Evolutionary conservation across 805 yeast genomes (phyloP), one percentile per base, ranked within the genome.

Genomic region (Groenewaldozyma tartarivorans): DNA sequence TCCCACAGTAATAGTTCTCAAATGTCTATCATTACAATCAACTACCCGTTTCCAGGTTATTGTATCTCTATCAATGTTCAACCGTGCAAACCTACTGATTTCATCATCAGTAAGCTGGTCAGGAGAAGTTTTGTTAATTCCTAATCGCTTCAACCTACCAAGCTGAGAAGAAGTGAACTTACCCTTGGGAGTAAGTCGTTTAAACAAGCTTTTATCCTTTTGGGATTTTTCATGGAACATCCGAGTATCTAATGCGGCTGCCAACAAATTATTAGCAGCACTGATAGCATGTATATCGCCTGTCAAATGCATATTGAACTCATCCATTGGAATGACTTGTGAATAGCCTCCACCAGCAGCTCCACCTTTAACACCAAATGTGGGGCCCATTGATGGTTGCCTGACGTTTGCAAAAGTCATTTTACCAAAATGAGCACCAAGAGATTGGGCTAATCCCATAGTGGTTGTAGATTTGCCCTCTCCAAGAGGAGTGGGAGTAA

Each of bases 311-410:
- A 90, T 79, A 69, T 92, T 90, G 72, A 90, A 90, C 67, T 90
- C 96, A 61, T 90, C 97, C 96, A 90, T 92, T 37, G 98, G 98
- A 55, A 90, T 86, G 34, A 90, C 96, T 67, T 90, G 97, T 2
- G 97, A 74, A 62, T 87, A 90, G 34, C 97, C 97, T 61, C 97
- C 98, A 56, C 98, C 98, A 11, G 98, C 97, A 41, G 98, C 98
- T 63, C 97, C 97, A 59, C 98, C 98, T 68, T 90, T 90, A 55
- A 90, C 88, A 63, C 98, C 98, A 56, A 90, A 90, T 15, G 97
- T 90, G 41, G 98, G 98, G 33, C 97, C 98, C 96, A 90, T 87
- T 9, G 94, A 82, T 20, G 98, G 97, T 63, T 90, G 98, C 62
- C 98, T 80, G 42, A 90, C 95, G 57, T 85, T 88, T 42, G 97